A percentile compares a stretch with the other conserved stretches of the same genome.
Conservation (phyloP, 208 protist species). For the Wallacemonas sp. region DNA sequence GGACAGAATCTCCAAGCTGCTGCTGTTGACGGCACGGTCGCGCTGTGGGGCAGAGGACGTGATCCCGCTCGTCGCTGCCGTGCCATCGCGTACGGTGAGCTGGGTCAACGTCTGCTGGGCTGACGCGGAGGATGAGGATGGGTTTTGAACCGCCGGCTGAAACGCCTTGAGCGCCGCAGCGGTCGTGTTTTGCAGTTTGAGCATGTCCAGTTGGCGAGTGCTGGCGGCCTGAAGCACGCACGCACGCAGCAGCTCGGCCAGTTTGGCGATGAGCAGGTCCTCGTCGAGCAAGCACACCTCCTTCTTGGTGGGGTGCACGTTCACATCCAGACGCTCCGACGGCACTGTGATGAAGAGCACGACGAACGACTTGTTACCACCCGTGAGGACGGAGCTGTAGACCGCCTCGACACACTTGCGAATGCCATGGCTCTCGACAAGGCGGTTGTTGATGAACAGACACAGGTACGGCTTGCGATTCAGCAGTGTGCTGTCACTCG, state of each 20-base stretch:
- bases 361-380: conserved; percentile 91
- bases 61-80: not conserved
- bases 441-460: conserved; percentile 89
- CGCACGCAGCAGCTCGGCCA: conserved; percentile 58
- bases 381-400: conserved; percentile 90
- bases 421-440: conserved; percentile 81
- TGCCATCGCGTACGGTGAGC: not conserved
- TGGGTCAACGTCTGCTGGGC: conserved; percentile 7
- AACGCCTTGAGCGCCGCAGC: conserved; percentile 31
- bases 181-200: conserved; percentile 46
- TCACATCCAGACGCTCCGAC: conserved; percentile 96
- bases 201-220: conserved; percentile 61
- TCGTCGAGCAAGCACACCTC: conserved; percentile 91
- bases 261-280: conserved; percentile 58
- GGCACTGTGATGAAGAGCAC: conserved; percentile 93
- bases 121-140: not conserved
- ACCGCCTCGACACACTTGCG: conserved; percentile 87
- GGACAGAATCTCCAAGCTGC: conserved; percentile 17
- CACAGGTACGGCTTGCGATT: conserved; percentile 68
- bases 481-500: conserved; percentile 62
- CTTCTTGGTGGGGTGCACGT: conserved; percentile 99
- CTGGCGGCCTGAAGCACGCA: conserved; percentile 60
- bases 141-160: not conserved
- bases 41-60: not conserved
- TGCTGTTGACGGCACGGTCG: conserved; percentile 1